Conservation (phyloP, 495 filamentous ascomycete species). For the Cercophora samala region DNA sequence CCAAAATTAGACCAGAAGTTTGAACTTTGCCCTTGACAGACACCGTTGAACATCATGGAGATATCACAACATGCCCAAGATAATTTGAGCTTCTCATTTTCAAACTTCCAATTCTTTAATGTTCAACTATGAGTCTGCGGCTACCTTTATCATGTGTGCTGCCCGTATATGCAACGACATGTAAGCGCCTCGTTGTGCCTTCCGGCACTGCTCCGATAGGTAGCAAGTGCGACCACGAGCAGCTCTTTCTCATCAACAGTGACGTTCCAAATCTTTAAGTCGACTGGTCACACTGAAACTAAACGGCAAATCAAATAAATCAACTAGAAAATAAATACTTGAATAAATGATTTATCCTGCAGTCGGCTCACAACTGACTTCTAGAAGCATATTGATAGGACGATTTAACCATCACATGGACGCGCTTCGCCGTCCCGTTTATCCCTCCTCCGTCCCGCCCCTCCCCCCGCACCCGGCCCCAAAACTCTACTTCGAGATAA, state of each 20-base stretch:
- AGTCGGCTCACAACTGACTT: background rate
- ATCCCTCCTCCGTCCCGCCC: background rate
- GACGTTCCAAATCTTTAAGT: background rate
- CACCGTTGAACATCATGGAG: background rate
- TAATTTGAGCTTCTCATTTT: background rate
- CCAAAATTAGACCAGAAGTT: background rate
- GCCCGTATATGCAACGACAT: slow-evolving; percentile 3
- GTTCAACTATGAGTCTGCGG: background rate
- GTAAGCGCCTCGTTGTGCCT: slow-evolving; percentile 1
- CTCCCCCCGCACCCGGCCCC: background rate
- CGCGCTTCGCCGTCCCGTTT: slow-evolving; percentile 2
- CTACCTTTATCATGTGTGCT: background rate
- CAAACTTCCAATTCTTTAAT: background rate
- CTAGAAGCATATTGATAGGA: background rate
- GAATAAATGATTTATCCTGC: background rate
- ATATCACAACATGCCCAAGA: background rate
- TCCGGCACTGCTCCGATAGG: background rate
- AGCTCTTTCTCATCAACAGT: background rate
- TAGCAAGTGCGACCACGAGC: background rate
- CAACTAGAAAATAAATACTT: background rate
- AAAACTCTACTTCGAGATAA: slow-evolving; percentile 2
- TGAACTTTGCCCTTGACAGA: background rate
- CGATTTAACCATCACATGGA: slow-evolving; percentile 5
- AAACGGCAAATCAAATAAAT: background rate
- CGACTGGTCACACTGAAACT: background rate